Percentiles rank a stretch among this genome's conserved stretches.
These are phyloP conservation scores for Sporothrix pseudoabietina DNA, from an alignment of 2,329 filamentous ascomycete genomes.

Conservation along the genomic window DNA sequence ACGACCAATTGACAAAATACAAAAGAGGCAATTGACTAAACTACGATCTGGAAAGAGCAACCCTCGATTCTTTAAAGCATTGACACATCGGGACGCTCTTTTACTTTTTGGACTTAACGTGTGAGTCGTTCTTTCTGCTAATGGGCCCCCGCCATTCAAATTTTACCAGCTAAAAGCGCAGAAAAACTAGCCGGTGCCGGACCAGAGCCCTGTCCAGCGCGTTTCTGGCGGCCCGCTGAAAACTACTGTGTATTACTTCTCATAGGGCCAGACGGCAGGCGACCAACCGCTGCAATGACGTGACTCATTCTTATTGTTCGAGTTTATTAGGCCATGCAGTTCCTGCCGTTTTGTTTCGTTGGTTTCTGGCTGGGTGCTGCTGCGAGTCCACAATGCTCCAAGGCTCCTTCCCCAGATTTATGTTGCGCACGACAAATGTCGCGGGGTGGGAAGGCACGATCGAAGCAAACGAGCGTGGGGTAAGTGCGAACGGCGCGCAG, in stretches of 20 bases:
- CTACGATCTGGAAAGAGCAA: constrained; percentile 3
- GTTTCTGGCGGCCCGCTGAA: constrained; percentile 3
- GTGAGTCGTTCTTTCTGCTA: constrained; percentile 12
- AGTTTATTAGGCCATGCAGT: not conserved
- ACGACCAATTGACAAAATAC: constrained; percentile 5
- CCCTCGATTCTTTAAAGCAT: not conserved
- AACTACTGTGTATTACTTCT: not conserved
- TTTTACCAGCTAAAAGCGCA: constrained; percentile 22
- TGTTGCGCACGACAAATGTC: constrained; percentile 13
- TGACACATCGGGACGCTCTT: constrained; percentile 6
- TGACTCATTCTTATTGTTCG: constrained; percentile 20
- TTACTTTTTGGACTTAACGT: not conserved
- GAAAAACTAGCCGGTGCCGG: constrained; percentile 29
- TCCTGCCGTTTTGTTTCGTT: not conserved
- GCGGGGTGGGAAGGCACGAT: constrained; percentile 14
- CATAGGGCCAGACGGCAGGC: not conserved
- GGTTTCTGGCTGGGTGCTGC: not conserved
- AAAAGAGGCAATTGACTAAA: not conserved
- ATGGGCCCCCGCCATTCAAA: constrained; percentile 15
- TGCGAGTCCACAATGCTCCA: not conserved
- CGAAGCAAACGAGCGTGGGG: not conserved
- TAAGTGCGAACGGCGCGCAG: not conserved
- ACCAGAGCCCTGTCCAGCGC: constrained; percentile 9
- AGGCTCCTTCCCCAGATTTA: constrained; percentile 23
- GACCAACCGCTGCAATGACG: constrained; percentile 12